These are phyloP conservation scores for Saturnispora hagleri DNA, from an alignment of 805 yeast species.

Conservation along the genomic window DNA sequence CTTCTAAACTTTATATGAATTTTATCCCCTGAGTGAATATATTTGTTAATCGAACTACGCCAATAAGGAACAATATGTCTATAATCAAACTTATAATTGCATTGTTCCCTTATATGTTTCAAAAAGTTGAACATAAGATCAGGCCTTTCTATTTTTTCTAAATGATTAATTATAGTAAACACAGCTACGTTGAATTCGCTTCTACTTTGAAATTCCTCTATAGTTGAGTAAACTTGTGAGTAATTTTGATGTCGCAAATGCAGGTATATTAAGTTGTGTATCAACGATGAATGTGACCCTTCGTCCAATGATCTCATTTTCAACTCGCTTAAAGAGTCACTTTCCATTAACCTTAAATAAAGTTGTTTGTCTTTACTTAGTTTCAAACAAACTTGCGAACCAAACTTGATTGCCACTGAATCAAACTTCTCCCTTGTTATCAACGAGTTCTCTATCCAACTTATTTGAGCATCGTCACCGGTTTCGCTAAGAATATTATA, in stretches of 20 bases:
- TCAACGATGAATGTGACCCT: conserved; percentile 7
- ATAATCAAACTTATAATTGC: conserved; percentile 13
- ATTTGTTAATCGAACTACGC: conserved; percentile 15
- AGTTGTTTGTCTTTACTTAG: conserved; percentile 7
- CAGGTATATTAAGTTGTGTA: conserved; percentile 14
- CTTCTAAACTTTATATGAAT: conserved; percentile 15
- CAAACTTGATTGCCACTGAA: conserved; percentile 11
- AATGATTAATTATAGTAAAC: conserved; percentile 14
- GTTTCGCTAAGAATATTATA: conserved; percentile 15
- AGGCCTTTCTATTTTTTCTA: conserved; percentile 15
- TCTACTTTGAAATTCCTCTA: conserved; percentile 2
- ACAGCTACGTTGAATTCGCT: conserved; percentile 8
- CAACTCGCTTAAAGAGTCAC: conserved; percentile 12
- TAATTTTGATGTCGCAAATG: conserved; percentile 16
- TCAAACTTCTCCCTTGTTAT: conserved; percentile 10
- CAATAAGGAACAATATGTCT: conserved; percentile 16
- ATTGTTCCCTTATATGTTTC: conserved; percentile 22
- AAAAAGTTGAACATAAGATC: conserved; percentile 16
- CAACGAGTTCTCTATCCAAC: conserved; percentile 16
- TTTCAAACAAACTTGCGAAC: conserved; percentile 14
- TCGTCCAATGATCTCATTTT: conserved; percentile 8
- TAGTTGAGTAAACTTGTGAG: conserved; percentile 6
- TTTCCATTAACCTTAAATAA: conserved; percentile 10
- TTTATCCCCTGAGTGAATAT: conserved; percentile 16
- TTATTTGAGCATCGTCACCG: conserved; percentile 17